Evolutionary conservation across 2,329 filamentous ascomycete species (phyloP), one percentile per base, ranked within the genome.

Genomic region (Colletotrichum brevisporum): DNA sequence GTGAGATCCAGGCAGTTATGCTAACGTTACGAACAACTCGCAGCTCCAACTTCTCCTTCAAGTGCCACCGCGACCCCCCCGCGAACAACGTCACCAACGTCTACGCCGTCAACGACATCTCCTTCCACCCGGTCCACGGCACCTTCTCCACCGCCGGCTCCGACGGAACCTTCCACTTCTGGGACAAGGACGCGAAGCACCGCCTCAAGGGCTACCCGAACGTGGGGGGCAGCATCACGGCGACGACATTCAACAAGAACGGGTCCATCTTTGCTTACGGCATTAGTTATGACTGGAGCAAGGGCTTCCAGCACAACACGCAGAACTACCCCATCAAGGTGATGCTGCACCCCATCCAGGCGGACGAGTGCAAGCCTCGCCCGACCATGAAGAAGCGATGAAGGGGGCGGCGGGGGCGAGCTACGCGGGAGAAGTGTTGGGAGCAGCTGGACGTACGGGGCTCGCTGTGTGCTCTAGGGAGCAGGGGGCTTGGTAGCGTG

Each of bases 121-220:
- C 94, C 26, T 98, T 98, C 90, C 96, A 99, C 83, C 96, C 96
- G 1, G 87, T 93, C 13, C 95, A 98, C 81, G 96, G 96, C 76
- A 99, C 96, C n/a, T 99, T 99, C 84, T 97, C 93, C 83, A 99
- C 96, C 3, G 94, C 96, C 55, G 96, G 96, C 63, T 93, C 91
- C 41, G 96, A 99, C 81, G 96, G 96, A 63, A 98, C 96, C 1
- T 99, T 98, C 86, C 93, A 96, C 84, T 96, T 95, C 87, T 96
- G 93, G 93, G 96, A 99, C 76, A 95, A 95, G 83, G 92, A 95
- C 76, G 93, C 93, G 69, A 96, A 96, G 83, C 93, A 96, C 82
- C 87, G 93, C 45, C 88, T 96, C 70, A 96, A 96, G 86, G 96
- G 96, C 15, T 99, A 95, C 77, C 93, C 93, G 54, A 86, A 89